These are phyloP conservation scores for Coniosporium apollinis DNA, from an alignment of 495 filamentous ascomycete species.

Conservation along the genomic window DNA sequence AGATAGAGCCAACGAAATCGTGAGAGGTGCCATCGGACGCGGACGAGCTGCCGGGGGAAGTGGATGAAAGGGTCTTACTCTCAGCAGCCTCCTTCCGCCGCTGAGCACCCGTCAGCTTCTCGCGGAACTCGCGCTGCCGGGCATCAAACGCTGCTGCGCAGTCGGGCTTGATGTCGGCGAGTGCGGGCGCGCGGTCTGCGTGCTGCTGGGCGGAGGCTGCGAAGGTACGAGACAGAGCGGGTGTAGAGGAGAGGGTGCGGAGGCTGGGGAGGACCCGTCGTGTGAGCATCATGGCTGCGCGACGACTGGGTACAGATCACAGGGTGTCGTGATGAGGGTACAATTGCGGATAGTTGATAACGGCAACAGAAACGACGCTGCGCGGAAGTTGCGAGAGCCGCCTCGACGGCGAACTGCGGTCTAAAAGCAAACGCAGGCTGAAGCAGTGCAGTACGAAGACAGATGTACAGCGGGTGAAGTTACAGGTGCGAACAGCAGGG, in stretches of 20 bases:
- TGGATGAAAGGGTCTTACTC: constrained; percentile 48
- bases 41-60: constrained; percentile 27
- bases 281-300: constrained; percentile 31
- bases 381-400: too few relatives aligned
- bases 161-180: constrained; percentile 66
- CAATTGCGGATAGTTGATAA: too few relatives aligned
- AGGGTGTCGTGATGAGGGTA: too few relatives aligned
- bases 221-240: constrained; percentile 37
- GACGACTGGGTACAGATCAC: too few relatives aligned
- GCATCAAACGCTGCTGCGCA: constrained; percentile 57
- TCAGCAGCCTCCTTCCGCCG: constrained; percentile 64
- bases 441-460: too few relatives aligned
- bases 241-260: constrained; percentile 30
- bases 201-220: constrained; percentile 33
- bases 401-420: too few relatives aligned
- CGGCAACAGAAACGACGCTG: too few relatives aligned
- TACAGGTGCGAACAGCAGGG: too few relatives aligned
- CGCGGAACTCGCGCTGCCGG: constrained; percentile 72
- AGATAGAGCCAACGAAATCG: constrained; percentile 2
- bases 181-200: constrained; percentile 46
- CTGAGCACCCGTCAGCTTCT: constrained; percentile 57
- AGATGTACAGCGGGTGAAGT: too few relatives aligned
- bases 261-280: constrained; percentile 30
- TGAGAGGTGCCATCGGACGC: constrained; percentile 19
- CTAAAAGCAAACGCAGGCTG: too few relatives aligned